phyloP scores from a whole-genome alignment of 2,329 filamentous ascomycete species.

The Hymenoscyphus albidus region DNA sequence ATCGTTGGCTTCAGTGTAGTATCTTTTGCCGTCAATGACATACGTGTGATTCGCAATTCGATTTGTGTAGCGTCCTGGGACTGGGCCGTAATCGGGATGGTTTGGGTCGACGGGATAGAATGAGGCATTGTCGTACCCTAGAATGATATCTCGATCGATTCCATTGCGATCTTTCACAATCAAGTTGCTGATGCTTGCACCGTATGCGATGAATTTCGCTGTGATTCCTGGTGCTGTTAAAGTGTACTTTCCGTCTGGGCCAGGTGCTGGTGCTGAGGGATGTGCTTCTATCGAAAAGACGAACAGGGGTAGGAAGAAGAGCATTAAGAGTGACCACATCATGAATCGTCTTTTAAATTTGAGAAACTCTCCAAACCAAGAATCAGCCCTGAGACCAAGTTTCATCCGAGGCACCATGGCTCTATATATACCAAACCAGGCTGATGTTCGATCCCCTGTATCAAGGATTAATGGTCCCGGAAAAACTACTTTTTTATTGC shows the following conservation, averaged over 20 bases:
- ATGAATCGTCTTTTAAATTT: background rate
- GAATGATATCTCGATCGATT: conserved; percentile 62
- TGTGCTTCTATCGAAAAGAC: background rate
- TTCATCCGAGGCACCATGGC: background rate
- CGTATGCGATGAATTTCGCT: conserved; percentile 61
- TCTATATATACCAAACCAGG: background rate
- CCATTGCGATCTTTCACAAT: conserved; percentile 61
- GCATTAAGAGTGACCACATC: conserved; percentile 5
- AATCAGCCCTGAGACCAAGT: background rate
- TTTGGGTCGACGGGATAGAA: conserved; percentile 60
- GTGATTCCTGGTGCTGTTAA: conserved; percentile 62
- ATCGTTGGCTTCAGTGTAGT: conserved; percentile 52
- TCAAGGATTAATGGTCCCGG: background rate
- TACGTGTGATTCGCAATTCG: conserved; percentile 74
- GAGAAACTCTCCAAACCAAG: background rate
- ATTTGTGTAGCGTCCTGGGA: conserved; percentile 74
- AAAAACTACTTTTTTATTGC: background rate
- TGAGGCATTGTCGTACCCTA: conserved; percentile 70
- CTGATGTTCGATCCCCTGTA: background rate
- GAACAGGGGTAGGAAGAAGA: conserved; percentile 3
- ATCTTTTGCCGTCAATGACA: conserved; percentile 52
- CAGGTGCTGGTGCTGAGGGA: conserved; percentile 36
- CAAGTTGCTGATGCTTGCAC: conserved; percentile 67
- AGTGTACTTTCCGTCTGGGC: conserved; percentile 66
- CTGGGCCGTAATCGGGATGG: conserved; percentile 66